Evolutionary conservation across 306 rosid species (phyloP).

Genomic region (Dryas alaskensis): DNA sequence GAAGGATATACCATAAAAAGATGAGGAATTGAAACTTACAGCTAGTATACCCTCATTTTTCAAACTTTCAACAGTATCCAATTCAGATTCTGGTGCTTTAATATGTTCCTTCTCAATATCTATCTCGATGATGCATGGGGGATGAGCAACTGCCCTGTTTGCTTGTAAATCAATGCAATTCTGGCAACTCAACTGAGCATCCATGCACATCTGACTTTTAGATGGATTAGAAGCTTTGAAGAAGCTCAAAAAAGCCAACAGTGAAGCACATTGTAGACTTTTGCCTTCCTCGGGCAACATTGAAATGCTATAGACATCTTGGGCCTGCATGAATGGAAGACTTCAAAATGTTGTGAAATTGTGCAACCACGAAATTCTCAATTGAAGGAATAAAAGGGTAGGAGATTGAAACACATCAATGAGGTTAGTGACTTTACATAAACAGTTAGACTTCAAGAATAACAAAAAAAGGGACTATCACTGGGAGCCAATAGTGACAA

Average conservation of each 20-base stretch:
- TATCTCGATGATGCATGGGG: constrained; percentile 63
- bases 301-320: constrained; percentile 61
- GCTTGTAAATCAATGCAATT: constrained; percentile 53
- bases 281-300: constrained; percentile 49
- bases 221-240: constrained; percentile 58
- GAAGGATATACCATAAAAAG: constrained; percentile 19
- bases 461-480: neutral
- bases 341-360: constrained; percentile 3
- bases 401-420: no score
- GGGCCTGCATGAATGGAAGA: constrained; percentile 45
- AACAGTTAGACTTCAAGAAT: neutral
- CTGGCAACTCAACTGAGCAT: constrained; percentile 51
- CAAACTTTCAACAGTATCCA: constrained; percentile 53
- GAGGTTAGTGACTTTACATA: no score
- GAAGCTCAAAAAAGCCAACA: constrained; percentile 54
- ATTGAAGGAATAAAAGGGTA: neutral
- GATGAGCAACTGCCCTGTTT: constrained; percentile 43
- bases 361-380: neutral
- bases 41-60: constrained; percentile 51
- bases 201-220: constrained; percentile 46
- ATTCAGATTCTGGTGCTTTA: constrained; percentile 47
- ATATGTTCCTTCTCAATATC: constrained; percentile 54
- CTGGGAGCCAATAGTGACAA: neutral
- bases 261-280: constrained; percentile 48
- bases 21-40: constrained; percentile 49